Conservation (phyloP, 495 filamentous ascomycete genomes). For the Darksidea phi region DNA sequence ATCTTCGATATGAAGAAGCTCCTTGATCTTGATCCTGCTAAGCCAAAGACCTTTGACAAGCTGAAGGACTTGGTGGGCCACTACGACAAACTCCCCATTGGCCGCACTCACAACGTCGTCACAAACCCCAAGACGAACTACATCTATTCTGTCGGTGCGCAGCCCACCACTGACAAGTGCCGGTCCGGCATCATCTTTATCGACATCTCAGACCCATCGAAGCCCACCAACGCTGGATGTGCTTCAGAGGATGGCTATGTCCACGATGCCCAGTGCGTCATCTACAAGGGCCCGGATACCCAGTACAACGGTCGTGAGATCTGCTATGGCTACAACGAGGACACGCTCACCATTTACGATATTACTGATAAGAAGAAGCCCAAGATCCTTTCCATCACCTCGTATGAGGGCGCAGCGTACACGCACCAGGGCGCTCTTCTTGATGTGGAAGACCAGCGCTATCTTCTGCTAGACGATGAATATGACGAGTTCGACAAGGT, state of each 20-base stretch:
- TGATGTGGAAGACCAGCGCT: conserved; percentile 53
- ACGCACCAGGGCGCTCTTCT: conserved; percentile 64
- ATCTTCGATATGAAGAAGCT: conserved; percentile 45
- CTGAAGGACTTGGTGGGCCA: conserved; percentile 39
- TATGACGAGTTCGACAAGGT: conserved; percentile 54
- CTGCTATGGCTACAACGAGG: conserved; percentile 61
- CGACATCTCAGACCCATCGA: conserved; percentile 44
- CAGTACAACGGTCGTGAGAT: conserved; percentile 56
- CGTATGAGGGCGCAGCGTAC: conserved; percentile 58
- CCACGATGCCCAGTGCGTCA: conserved; percentile 60
- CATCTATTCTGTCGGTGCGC: conserved; percentile 53
- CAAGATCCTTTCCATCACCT: conserved; percentile 54
- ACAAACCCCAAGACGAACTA: conserved; percentile 53
- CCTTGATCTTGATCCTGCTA: conserved; percentile 26
- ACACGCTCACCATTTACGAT: conserved; percentile 50
- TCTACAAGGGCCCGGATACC: conserved; percentile 57
- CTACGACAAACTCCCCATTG: conserved; percentile 46
- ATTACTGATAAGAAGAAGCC: conserved; percentile 55
- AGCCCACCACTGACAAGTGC: conserved; percentile 50
- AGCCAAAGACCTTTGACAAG: conserved; percentile 43
- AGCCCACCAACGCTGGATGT: conserved; percentile 54
- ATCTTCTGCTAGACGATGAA: conserved; percentile 61
- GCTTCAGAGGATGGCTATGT: conserved; percentile 57
- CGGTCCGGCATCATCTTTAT: conserved; percentile 56
- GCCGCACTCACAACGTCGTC: conserved; percentile 40